Evolutionary conservation across 2,329 filamentous ascomycete genomes (phyloP).

Genomic region (Didymella lethalis): DNA sequence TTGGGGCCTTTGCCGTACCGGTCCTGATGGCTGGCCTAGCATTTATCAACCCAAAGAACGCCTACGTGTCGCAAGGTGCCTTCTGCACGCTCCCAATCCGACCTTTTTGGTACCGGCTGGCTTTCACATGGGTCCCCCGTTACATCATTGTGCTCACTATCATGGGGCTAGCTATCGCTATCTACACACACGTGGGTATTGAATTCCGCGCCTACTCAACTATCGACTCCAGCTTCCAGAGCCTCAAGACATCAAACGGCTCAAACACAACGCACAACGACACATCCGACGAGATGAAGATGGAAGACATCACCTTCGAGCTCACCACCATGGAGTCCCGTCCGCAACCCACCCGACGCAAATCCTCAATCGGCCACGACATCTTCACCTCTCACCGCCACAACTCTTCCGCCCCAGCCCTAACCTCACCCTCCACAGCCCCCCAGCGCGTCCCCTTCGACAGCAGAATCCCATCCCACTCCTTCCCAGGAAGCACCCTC

Average conservation of each 20-base stretch:
- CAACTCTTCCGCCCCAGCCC: conserved; percentile 5
- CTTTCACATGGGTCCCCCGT: conserved; percentile 75
- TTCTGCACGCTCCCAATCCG: conserved; percentile 74
- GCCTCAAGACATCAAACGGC: conserved; percentile 23
- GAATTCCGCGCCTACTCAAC: conserved; percentile 49
- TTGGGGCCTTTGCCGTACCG: conserved; percentile 65
- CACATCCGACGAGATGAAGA: not conserved
- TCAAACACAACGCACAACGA: conserved; percentile 11
- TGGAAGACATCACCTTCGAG: conserved; percentile 19
- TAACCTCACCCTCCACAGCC: conserved; percentile 2
- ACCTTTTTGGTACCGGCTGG: conserved; percentile 73
- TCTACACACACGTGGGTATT: conserved; percentile 72
- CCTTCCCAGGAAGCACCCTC: conserved; percentile 13
- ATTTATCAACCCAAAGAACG: conserved; percentile 64
- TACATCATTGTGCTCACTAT: conserved; percentile 73
- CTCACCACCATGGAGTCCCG: conserved; percentile 4
- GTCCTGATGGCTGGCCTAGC: conserved; percentile 67
- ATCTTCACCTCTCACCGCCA: conserved; percentile 19
- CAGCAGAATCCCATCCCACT: not conserved
- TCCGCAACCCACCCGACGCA: conserved; percentile 12
- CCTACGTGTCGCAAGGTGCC: conserved; percentile 69
- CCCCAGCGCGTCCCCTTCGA: conserved; percentile 6
- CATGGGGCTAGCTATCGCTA: conserved; percentile 69
- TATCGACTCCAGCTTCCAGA: conserved; percentile 23
- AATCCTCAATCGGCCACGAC: conserved; percentile 26